Evolutionary conservation across 1,139 yeast genomes (phyloP).

Genomic region (Sugiyamaella novakii): DNA sequence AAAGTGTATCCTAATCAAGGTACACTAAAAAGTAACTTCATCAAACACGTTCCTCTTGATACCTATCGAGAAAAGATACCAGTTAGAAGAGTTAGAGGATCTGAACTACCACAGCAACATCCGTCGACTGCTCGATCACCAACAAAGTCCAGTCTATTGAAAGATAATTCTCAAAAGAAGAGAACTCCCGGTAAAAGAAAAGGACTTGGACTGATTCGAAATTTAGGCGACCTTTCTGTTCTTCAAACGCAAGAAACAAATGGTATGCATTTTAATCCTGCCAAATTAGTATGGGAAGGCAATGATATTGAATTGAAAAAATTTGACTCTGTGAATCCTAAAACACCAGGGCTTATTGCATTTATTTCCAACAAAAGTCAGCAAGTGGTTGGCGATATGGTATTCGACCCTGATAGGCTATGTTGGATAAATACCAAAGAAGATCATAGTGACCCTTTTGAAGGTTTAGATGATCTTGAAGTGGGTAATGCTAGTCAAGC

Average conservation of each 20-base stretch:
- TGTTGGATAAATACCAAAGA: constrained; percentile 53
- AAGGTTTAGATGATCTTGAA: constrained; percentile 51
- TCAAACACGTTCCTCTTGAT: constrained; percentile 11
- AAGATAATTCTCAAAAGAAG: constrained; percentile 20
- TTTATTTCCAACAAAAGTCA: constrained; percentile 41
- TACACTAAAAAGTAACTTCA: not conserved
- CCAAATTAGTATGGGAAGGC: constrained; percentile 64
- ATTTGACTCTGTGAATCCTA: constrained; percentile 46
- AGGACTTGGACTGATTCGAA: constrained; percentile 41
- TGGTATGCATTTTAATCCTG: constrained; percentile 58
- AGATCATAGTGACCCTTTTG: constrained; percentile 53
- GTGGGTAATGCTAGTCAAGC: constrained; percentile 26
- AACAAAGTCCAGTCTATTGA: constrained; percentile 19
- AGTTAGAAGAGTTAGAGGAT: not conserved
- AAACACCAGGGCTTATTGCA: constrained; percentile 44
- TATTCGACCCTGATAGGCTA: constrained; percentile 59
- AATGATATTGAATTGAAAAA: constrained; percentile 59
- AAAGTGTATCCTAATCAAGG: constrained; percentile 8
- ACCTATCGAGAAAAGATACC: constrained; percentile 14
- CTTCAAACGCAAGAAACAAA: constrained; percentile 34
- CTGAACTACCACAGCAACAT: not conserved
- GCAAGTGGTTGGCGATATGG: constrained; percentile 56
- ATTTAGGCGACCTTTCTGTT: constrained; percentile 38
- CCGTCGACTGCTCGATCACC: constrained; percentile 19
- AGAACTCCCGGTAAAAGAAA: constrained; percentile 12